Base-by-base conservation (phyloP, 2,329 filamentous ascomycete genomes). In the Cercospora janseana region DNA sequence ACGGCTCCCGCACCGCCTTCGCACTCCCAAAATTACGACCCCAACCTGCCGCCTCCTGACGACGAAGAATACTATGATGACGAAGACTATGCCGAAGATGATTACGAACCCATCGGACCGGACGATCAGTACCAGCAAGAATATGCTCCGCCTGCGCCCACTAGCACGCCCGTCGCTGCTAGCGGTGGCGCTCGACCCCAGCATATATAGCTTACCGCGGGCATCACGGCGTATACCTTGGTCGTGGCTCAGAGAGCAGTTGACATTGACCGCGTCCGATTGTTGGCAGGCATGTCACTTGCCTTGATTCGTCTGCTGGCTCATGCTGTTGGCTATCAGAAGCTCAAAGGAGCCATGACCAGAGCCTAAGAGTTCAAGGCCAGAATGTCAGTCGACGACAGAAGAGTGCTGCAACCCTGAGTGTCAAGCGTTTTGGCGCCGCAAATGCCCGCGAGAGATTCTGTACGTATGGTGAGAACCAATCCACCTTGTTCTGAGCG, bases 31-130 rank as follows among this genome's bases (percentile, higher is more conserved):
- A 60, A 51, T 32, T 66, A 66, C 49, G 64, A 66, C 27, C 63
- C 61, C 5, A 61, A 63, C 37, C 41, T 61, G 7, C 62, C 60
- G 18, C 61, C 61, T 6, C 56, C 55, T 2, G 63, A 63, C n/a
- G 61, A 56, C 34, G 62, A 64, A 41, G 63, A 66, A 41, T 65
- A 61, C 48, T 66, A 63, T 55, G 61, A 66, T 38, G 64, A 65
- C 29, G 62, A 63, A 23, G 57, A 62, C 10, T 63, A 60, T 29
- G 59, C 59, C 27, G 63, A 57, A 23, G 60, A 63, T 26, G 60
- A 62, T 29, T 62, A 64, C 40, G 60, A 63, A 45, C 59, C 59
- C 31, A 55, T 62, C 9, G 60, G 57, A 1, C 57, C 56, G 8
- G 57, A 61, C 35, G 60, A 47, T 23, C 50, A 58, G 10, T 59